phyloP scores from a whole-genome alignment of 75 land plant species.

The Isoetes taiwanensis region DNA sequence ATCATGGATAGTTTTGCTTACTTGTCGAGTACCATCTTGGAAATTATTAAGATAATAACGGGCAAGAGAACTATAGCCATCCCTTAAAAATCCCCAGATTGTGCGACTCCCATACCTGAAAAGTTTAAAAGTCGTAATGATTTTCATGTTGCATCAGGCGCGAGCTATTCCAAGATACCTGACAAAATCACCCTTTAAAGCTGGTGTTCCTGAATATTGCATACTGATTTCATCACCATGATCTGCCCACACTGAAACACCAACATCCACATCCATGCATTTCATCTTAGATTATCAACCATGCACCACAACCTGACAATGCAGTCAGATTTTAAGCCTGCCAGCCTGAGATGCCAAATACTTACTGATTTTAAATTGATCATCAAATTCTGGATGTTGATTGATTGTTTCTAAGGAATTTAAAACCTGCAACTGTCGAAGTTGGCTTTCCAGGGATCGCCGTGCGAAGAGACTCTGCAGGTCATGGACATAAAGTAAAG shows the following conservation, averaged over 20 bases:
- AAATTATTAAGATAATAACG: slow-evolving; percentile 3
- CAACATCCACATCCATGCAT: not conserved
- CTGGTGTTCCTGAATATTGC: not conserved
- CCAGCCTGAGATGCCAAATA: not conserved
- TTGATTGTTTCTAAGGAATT: not conserved
- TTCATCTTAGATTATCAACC: too few relatives aligned
- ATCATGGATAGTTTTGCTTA: too few relatives aligned
- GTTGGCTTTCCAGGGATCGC: not conserved
- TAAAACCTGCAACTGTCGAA: not conserved
- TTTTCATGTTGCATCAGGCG: not conserved
- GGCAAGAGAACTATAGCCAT: slow-evolving; percentile 1
- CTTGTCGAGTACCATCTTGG: slow-evolving; percentile 1
- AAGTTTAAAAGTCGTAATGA: not conserved
- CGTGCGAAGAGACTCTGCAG: slow-evolving; percentile 2
- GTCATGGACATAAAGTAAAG: not conserved
- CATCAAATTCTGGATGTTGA: not conserved
- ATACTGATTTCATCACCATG: slow-evolving; percentile 2
- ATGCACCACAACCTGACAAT: too few relatives aligned
- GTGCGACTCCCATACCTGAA: slow-evolving; percentile 1
- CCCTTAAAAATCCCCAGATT: not conserved
- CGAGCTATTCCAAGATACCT: not conserved
- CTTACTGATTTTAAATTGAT: not conserved
- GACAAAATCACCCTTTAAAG: slow-evolving; percentile 6
- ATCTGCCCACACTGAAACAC: not conserved
- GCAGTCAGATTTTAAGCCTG: not conserved